A percentile compares a stretch with the other conserved stretches of the same genome.
Evolutionary conservation across 768 basidiomycete genomes (phyloP).

Genomic region (Mrakia gelida): DNA sequence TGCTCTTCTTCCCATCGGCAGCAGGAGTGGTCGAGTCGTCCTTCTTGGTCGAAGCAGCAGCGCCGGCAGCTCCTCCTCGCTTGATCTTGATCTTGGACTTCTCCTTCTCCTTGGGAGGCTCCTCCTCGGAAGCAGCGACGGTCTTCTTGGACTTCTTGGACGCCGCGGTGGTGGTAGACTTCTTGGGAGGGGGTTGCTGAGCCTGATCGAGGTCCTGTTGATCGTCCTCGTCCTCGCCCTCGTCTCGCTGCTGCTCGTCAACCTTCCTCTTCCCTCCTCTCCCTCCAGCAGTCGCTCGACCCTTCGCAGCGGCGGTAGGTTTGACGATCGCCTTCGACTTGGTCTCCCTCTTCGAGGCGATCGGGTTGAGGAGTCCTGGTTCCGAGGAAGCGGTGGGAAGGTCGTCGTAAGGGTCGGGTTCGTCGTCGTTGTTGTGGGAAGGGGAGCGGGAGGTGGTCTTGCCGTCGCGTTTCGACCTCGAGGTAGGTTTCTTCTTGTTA

Average conservation of each 20-base stretch:
- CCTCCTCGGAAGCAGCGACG: not conserved
- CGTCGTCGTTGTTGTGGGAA: not conserved
- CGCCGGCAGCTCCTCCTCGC: too few relatives aligned
- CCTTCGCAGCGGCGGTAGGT: not conserved
- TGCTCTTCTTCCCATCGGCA: too few relatives aligned
- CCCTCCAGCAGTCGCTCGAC: not conserved
- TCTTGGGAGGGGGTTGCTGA: not conserved
- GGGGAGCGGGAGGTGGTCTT: not conserved
- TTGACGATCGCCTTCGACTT: not conserved
- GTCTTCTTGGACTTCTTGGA: not conserved
- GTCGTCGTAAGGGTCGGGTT: not conserved
- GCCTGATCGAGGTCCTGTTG: not conserved
- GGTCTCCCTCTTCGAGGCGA: not conserved
- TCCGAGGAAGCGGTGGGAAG: not conserved
- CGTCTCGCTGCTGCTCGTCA: not conserved
- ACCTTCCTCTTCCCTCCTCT: not conserved
- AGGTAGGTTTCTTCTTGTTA: not conserved
- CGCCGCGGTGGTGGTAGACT: not conserved
- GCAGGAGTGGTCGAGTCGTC: too few relatives aligned
- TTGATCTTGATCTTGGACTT: not conserved
- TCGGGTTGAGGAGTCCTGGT: not conserved
- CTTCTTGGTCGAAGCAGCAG: too few relatives aligned
- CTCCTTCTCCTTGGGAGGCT: not conserved
- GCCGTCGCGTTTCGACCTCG: not conserved
- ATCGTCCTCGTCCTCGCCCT: not conserved